Conservation (phyloP, 495 filamentous ascomycete species). For the Schizothecium vesticola region DNA sequence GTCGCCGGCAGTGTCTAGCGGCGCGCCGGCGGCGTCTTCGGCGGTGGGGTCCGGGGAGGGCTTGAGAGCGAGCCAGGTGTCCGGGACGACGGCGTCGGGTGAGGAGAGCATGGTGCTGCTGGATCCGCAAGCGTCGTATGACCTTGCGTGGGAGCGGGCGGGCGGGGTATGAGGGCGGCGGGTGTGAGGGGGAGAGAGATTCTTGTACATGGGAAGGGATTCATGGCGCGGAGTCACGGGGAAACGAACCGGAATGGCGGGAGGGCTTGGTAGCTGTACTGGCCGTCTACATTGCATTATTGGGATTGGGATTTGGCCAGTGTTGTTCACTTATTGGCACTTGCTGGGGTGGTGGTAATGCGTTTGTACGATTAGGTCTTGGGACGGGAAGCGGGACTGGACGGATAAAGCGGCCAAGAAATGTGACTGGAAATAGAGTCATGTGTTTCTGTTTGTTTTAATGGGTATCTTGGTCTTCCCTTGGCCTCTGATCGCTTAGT, state of each 20-base stretch:
- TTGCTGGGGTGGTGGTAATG: neutral
- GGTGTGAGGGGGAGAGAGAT: neutral
- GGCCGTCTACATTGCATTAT: neutral
- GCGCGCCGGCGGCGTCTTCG: too few species aligned
- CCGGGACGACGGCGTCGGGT: slow-evolving; percentile 8
- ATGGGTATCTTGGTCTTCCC: neutral
- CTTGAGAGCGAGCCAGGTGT: slow-evolving; percentile 11
- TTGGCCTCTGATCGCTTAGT: neutral
- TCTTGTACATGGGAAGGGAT: neutral
- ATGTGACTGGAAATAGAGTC: neutral
- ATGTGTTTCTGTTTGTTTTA: neutral
- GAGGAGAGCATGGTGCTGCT: slow-evolving; percentile 42
- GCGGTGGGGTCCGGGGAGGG: neutral
- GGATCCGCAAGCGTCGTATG: slow-evolving; percentile 45
- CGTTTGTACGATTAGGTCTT: neutral
- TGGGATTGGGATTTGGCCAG: neutral
- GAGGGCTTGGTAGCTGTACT: neutral
- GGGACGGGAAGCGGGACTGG: neutral
- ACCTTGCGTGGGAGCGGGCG: slow-evolving; percentile 63
- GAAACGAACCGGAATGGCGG: neutral
- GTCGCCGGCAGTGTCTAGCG: slow-evolving; percentile 8
- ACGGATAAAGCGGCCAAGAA: neutral
- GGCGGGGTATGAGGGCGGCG: slow-evolving; percentile 9
- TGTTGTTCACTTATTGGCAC: neutral
- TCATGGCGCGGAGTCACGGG: neutral